Evolutionary conservation across 768 basidiomycete genomes (phyloP), one percentile per base, ranked within the genome.

Genomic region (Amanita pallidorosea): DNA sequence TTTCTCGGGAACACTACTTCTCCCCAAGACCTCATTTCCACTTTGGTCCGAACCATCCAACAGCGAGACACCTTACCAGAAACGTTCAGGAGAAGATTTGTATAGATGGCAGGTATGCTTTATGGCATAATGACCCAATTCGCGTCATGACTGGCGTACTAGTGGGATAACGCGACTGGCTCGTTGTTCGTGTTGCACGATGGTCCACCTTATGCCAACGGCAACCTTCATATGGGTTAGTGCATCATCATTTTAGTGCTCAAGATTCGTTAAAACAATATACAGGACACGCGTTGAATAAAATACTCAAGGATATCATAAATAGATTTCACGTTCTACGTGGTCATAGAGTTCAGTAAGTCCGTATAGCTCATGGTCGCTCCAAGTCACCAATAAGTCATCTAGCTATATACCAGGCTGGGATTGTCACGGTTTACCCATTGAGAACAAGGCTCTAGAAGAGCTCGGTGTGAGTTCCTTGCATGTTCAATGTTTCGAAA

Each of bases 341-440:
- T 37, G 94, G 95, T 7, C 68, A 77, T 54, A 76, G 77, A 57
- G 85, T 97, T 38, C 83, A 93, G 92, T 95, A 56, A 63, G 86
- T 49, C 43, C 27, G 22, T 35, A 45, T 33, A 31, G 45, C 3
- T 44, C 55, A 20, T 25, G 20, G 4, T 34, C 13, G 18, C 4
- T 18, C 8, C 25, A 23, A n/a, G 15, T 52, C 47, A 35, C 22
- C 56, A 49, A 55, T 44, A 50, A 46, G 50, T 47, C 35, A 37
- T 33, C 11, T 52, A 97, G 95, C 60, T 97, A 94, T 67, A 66
- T 88, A 12, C 94, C 95, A 33, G 95, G 95, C 8, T 99, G 92
- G 91, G 95, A 99, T 60, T 98, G 95, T 59, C 95, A 99, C 63
- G 95, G 95, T 5, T 79, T 97, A 11, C 95, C 95, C 0, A 97